These are phyloP conservation scores for Quercus suber DNA, from an alignment of 306 rosid species.

Conservation along the genomic window DNA sequence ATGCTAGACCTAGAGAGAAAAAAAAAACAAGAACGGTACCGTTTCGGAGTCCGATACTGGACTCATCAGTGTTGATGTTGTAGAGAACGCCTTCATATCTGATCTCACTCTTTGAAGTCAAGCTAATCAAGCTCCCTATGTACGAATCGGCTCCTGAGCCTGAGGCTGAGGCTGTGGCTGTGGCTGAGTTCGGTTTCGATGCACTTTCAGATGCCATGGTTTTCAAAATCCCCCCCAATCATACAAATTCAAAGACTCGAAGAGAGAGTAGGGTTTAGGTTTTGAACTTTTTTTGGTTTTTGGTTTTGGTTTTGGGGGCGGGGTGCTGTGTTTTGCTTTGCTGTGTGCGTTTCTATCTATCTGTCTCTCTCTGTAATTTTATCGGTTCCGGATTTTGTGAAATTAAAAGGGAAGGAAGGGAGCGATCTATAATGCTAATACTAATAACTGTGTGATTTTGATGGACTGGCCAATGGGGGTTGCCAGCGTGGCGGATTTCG, in stretches of 20 bases:
- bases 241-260: background rate
- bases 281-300: background rate
- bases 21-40: constrained; percentile 27
- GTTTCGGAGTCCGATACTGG: constrained; percentile 73
- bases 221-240: constrained; percentile 13
- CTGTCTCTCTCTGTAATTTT: constrained; percentile 1
- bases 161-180: constrained; percentile 46
- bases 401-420: background rate
- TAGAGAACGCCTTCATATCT: constrained; percentile 74
- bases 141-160: constrained; percentile 77
- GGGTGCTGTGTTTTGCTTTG: background rate
- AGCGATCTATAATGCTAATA: background rate
- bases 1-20: background rate
- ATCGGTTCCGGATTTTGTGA: constrained; percentile 12
- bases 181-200: constrained; percentile 31
- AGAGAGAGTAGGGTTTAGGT: constrained; percentile 50
- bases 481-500: background rate
- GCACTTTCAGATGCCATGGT: constrained; percentile 50
- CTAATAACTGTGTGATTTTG: background rate
- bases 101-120: constrained; percentile 83
- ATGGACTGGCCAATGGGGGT: background rate
- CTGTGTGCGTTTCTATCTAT: too few species aligned
- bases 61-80: constrained; percentile 74
- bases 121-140: constrained; percentile 73
- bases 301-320: too few species aligned